Base-by-base conservation (phyloP, 352 stramenopile genomes). In the Sclerospora graminicola region DNA sequence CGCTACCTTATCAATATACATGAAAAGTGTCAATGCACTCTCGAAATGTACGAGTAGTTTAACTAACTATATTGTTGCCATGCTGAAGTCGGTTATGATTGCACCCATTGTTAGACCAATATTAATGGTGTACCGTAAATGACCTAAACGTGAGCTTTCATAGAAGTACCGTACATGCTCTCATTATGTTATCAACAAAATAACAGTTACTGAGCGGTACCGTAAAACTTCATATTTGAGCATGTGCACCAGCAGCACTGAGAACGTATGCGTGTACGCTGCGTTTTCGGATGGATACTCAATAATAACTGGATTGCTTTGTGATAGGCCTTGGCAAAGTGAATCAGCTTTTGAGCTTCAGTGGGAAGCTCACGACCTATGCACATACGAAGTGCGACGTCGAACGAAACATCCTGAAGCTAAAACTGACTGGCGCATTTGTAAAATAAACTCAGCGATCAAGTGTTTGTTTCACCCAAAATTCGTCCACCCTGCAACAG, bases 321-420 rank as follows among this genome's bases (percentile, higher is more conserved):
- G 40, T 73, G 82, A 35, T 79, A 90, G 5, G 78, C 63, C 20
- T 67, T 77, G 14, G 75, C 73, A 27, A 90, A 88, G 4, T n/a
- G 75, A 69, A 56, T 90, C 78, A 34, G 88, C 88, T 48, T 90
- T 88, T 90, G 78, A 23, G 78, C 78, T 55, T 90, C 78, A 34
- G 68, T 62, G 3, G 75, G 75, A 32, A 88, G 48, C 40, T 74
- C 61, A 39, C 71, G 67, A 24, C 70, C 66, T 2, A 90, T 60
- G 37, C 75, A 90, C n/a, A 86, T 60, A 9, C 78, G 72, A 21
- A 90, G 55, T 15, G 70, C 57, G 4, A 90, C 57, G 28, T 90
- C 78, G 15, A 88, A 81, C 2, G 57, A 43, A 33, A 71, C 78
- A 14, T 53, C 55, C 26, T 73, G 45, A 41, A 90, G 86, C 16